Base-by-base conservation (phyloP, 257 asterid species). In the Rehmannia glutinosa region DNA sequence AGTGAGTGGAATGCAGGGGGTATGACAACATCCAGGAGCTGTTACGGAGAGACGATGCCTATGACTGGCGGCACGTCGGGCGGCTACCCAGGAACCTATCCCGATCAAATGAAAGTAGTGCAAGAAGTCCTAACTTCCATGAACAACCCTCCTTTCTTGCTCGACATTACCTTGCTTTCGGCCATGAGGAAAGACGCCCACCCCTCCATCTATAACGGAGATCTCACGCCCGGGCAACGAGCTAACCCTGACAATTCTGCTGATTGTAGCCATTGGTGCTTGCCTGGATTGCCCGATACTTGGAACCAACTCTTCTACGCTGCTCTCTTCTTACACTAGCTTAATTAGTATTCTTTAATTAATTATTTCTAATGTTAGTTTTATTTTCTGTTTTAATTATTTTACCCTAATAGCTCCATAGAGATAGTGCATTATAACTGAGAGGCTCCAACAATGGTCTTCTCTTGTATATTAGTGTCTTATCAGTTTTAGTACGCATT, bases 171-270 rank as follows among this genome's bases (percentile, higher is more conserved):
- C 6, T 28, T 72, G 3, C 76, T 81, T 0, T 82, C 81, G 0
- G 84, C 77, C 24, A 65, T 81, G 13, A 65, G 87, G 32, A 80
- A 74, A 54, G 90, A 81, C 62, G 95, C 79, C 11, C 91, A 87
- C 57, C 95, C 89, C 1, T 66, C 83, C 58, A 36, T 17, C 25
- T 84, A 81, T 39, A 46, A 75, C 5, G 72, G 72, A 0, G 51
- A 2, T 1, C 73, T 90, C 9, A 74, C 5, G 42, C 78, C 0
- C 70, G 83, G 5, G 45, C 41, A 8, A 62, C 83, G 87, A 62
- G 90, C 95, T 19, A 87, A 86, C 72, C 97, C 98, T 1, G 95
- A 92, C 68, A 96, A 75, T 62, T 84, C 88, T 7, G 84, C 96
- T 17, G 86, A 71, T 38, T 80, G 87, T 72, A 84, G 79, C 61